phyloP scores from a whole-genome alignment of 1,139 yeast genomes.

The Wickerhamiella infanticola region DNA sequence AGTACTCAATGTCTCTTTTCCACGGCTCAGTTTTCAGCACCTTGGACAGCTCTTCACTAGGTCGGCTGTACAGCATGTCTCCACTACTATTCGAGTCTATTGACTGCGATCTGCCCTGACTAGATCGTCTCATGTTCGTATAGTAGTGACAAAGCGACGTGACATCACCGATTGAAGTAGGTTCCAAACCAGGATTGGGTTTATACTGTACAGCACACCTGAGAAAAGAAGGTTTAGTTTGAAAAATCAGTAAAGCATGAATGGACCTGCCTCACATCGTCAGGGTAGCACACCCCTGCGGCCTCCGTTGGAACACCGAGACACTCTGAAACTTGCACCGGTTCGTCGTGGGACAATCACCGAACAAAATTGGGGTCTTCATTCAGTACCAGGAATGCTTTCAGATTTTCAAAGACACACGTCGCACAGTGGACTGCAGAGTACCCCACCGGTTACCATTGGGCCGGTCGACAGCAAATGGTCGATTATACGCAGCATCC shows the following conservation, averaged over 20 bases:
- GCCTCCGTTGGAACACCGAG: background rate
- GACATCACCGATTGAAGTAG: no score
- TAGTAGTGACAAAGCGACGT: no score
- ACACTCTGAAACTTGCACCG: slow-evolving; percentile 12
- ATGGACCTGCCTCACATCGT: background rate
- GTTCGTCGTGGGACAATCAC: slow-evolving; percentile 13
- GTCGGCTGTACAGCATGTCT: background rate
- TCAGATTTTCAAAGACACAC: slow-evolving; percentile 27
- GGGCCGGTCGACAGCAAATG: background rate
- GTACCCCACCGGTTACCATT: background rate
- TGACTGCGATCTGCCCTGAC: background rate
- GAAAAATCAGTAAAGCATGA: no score
- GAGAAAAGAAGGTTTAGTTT: no score
- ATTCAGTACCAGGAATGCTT: slow-evolving; percentile 25
- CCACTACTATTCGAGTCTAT: background rate
- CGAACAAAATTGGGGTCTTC: slow-evolving; percentile 23
- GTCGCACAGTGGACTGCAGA: slow-evolving; percentile 9
- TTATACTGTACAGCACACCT: no score
- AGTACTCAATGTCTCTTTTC: slow-evolving; percentile 34
- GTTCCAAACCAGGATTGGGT: no score
- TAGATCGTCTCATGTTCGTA: background rate
- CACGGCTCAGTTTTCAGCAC: slow-evolving; percentile 6
- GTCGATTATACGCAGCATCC: slow-evolving; percentile 20
- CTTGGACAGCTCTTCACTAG: background rate
- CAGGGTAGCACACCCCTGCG: background rate